Conservation (phyloP, 2,329 filamentous ascomycete species). For the Fusarium pilosicola region DNA sequence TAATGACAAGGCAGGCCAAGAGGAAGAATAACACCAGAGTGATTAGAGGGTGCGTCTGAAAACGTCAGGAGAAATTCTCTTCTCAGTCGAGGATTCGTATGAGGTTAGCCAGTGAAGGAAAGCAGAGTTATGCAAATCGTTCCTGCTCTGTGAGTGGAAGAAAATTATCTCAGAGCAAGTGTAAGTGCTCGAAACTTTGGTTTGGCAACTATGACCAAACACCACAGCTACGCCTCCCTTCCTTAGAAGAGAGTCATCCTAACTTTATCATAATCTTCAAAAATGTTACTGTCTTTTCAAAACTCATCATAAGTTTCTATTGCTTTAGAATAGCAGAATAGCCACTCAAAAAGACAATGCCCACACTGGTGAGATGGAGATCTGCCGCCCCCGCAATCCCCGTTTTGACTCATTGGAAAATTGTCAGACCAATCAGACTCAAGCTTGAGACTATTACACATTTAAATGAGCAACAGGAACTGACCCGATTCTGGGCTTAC, state of each 20-base stretch:
- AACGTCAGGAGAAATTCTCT: background rate
- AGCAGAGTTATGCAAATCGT: background rate
- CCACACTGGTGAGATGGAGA: conserved; percentile 30
- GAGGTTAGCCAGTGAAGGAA: background rate
- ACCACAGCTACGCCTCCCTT: background rate
- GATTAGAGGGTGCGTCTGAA: background rate
- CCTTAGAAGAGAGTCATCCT: background rate
- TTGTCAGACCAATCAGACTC: conserved; percentile 20
- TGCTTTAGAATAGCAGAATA: background rate
- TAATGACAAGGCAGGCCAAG: conserved; percentile 26
- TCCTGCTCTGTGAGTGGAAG: background rate
- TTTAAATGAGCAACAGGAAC: conserved; percentile 43
- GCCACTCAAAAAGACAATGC: conserved; percentile 5
- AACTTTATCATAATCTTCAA: background rate
- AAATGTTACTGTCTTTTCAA: background rate
- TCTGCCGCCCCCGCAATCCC: conserved; percentile 43
- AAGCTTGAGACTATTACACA: conserved; percentile 26
- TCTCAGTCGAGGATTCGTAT: background rate
- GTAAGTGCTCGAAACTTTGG: background rate
- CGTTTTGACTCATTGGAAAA: conserved; percentile 15
- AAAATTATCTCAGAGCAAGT: background rate
- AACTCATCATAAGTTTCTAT: background rate
- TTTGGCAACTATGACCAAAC: background rate
- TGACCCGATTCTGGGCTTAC: conserved; percentile 23
- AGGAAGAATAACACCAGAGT: conserved; percentile 1